phyloP scores from a whole-genome alignment of 805 yeast genomes.

The Ogataea minuta region DNA sequence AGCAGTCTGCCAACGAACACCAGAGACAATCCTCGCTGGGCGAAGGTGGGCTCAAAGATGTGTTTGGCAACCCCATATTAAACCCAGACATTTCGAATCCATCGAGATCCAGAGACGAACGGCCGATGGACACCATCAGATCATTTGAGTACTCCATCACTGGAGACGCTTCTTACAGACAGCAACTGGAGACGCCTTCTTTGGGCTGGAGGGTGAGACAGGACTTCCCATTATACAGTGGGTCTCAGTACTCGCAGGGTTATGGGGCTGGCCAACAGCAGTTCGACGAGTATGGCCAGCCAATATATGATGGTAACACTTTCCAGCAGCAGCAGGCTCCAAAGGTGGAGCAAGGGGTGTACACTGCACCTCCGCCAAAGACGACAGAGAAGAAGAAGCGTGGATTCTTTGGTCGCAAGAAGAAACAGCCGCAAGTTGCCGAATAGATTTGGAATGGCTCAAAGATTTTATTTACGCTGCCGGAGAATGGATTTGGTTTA shows the following conservation, averaged over 20 bases:
- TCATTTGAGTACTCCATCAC: slow-evolving; percentile 92
- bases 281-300: slow-evolving; percentile 38
- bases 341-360: slow-evolving; percentile 32
- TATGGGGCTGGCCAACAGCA: slow-evolving; percentile 30
- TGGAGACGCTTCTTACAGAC: slow-evolving; percentile 77
- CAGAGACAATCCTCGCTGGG: slow-evolving; percentile 35
- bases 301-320: slow-evolving; percentile 32
- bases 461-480: slow-evolving; percentile 1
- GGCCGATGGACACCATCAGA: slow-evolving; percentile 95
- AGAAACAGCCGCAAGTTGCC: slow-evolving; percentile 11
- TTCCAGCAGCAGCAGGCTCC: slow-evolving; percentile 19
- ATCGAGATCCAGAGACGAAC: slow-evolving; percentile 86
- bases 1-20: slow-evolving; percentile 46
- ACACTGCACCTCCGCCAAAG: slow-evolving; percentile 44
- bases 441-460: not conserved
- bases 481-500: slow-evolving; percentile 1
- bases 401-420: slow-evolving; percentile 73
- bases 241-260: slow-evolving; percentile 35
- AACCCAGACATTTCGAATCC: slow-evolving; percentile 92
- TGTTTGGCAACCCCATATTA: slow-evolving; percentile 78
- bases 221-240: slow-evolving; percentile 59
- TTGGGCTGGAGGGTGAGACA: slow-evolving; percentile 87
- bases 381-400: slow-evolving; percentile 67
- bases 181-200: slow-evolving; percentile 72
- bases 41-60: slow-evolving; percentile 61